Base-by-base conservation (phyloP, 2,329 filamentous ascomycete genomes). In the Monosporascus sp. region DNA sequence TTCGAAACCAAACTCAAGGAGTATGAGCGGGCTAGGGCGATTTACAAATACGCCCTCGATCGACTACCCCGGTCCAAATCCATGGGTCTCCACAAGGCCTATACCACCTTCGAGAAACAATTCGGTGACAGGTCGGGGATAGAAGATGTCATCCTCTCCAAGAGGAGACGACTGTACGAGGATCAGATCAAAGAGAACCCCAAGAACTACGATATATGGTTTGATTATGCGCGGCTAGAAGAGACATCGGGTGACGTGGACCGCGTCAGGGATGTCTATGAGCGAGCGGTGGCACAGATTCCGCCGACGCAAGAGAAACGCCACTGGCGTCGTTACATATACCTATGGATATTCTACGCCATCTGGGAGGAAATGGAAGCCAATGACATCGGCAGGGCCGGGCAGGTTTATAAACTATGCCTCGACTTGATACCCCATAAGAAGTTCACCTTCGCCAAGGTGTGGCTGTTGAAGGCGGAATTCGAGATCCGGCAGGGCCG, bases 61-160 rank as follows among this genome's bases (percentile, higher is more conserved):
- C 88, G 93, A 50, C 81, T 99, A 57, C 89, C 94, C 11, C 84
- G 94, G 22, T 95, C 90, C 14, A 91, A 88, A 69, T 94, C 93
- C 1, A 85, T 87, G 71, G 77, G 80, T 15, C 79, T 99, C 8
- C 93, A 99, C 74, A 95, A 95, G 68, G 86, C 91, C 15, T 99
- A 97, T 69, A 97, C 93, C 0, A 93, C 89, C 0, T 99, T 99
- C 62, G 94, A 99, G 73, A 99, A 99, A 75, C 94, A 99, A 65
- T 99, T 90, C 67, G 94, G 94, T 58, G 92, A 97, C 69, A 81
- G 82, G 52, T 90, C 96, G 63, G 94, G 94, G 5, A 90, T 99
- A 2, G 93, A 97, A 65, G 90, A 97, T 68, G 92, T 97, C 8
- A 90, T 99, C 31, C 70, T 97, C n/a, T 91, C 91, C 17, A 99